Evolutionary conservation across 2,329 filamentous ascomycete genomes (phyloP), one percentile per base, ranked within the genome.

Genomic region (Mollisiaceae sp.): DNA sequence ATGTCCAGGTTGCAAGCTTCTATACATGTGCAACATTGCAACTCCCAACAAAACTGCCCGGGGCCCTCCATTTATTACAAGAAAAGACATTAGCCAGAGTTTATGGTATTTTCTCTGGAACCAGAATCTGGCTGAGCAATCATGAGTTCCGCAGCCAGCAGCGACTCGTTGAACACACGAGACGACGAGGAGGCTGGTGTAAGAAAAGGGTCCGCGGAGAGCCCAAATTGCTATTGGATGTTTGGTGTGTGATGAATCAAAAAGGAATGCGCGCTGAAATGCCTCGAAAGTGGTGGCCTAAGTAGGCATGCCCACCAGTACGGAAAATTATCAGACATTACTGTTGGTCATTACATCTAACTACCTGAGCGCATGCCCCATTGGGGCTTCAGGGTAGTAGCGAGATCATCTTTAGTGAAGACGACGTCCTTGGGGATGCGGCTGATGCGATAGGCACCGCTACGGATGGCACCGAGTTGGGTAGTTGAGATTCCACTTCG

Each of bases 361-460:
- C n/a, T 54, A 41, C 65, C 66, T 54, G 68, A 22, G 64, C 74
- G 71, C 74, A 79, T 76, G 58, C 74, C 76, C 78, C 78, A 79
- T 63, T 74, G 73, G 59, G 78, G 78, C 70, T 78, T 79, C 24
- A 79, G 68, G 35, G 70, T 73, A 66, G 82, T 75, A 60, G 81
- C 77, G 73, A 92, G 79, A 72, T 91, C 87, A 66, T 90, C 85
- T 74, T 80, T 85, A 35, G 88, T 89, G 56, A 86, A 87, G 47
- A 91, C 89, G 63, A 87, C 82, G 58, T 88, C 87, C 69, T 84
- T 82, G 1, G 89, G 89, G 64, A 92, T 82, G 57, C 87, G 83
- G 71, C 87, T 90, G 70, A 92, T 84, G 61, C 89, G 87, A 76
- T 91, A 90, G 55, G 89, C 89, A 69, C 90, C 90, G 59, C 81